phyloP scores from a whole-genome alignment of 352 stramenopile genomes.

The Pythium pectinolyticum region DNA sequence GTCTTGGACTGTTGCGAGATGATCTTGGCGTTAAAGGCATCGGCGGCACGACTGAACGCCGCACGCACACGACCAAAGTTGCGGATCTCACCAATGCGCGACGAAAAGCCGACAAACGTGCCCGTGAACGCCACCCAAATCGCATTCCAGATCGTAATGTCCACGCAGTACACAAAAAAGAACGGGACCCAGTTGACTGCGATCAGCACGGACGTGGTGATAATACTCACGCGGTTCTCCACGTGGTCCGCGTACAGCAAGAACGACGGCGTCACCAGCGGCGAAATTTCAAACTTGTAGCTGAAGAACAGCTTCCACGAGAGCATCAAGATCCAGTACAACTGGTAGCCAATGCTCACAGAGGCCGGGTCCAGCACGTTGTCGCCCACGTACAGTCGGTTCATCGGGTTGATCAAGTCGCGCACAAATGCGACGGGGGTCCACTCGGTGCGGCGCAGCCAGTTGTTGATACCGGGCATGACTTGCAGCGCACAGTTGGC shows the following conservation, averaged over 20 bases:
- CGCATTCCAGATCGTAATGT: constrained; percentile 98
- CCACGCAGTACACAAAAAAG: constrained; percentile 98
- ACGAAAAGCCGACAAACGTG: constrained; percentile 95
- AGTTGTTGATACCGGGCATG: constrained; percentile 75
- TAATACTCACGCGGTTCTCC: constrained; percentile 81
- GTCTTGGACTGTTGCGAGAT: constrained; percentile 80
- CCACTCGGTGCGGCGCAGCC: constrained; percentile 71
- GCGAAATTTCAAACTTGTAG: constrained; percentile 98
- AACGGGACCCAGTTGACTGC: constrained; percentile 96
- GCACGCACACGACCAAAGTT: constrained; percentile 88
- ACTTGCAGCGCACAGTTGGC: constrained; percentile 81
- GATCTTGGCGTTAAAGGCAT: constrained; percentile 87
- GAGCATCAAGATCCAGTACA: constrained; percentile 95
- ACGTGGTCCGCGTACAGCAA: constrained; percentile 97
- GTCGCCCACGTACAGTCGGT: constrained; percentile 96
- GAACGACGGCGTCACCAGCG: constrained; percentile 94
- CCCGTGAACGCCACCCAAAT: constrained; percentile 97
- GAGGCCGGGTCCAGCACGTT: constrained; percentile 94
- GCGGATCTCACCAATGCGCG: constrained; percentile 96
- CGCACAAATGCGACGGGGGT: constrained; percentile 64
- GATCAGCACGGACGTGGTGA: constrained; percentile 90
- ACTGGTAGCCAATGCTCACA: constrained; percentile 89
- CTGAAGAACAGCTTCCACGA: constrained; percentile 98
- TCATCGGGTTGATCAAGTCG: constrained; percentile 93
- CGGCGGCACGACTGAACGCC: constrained; percentile 83